phyloP scores from a whole-genome alignment of 257 asterid genomes.

The Salvia miltiorrhiza region DNA sequence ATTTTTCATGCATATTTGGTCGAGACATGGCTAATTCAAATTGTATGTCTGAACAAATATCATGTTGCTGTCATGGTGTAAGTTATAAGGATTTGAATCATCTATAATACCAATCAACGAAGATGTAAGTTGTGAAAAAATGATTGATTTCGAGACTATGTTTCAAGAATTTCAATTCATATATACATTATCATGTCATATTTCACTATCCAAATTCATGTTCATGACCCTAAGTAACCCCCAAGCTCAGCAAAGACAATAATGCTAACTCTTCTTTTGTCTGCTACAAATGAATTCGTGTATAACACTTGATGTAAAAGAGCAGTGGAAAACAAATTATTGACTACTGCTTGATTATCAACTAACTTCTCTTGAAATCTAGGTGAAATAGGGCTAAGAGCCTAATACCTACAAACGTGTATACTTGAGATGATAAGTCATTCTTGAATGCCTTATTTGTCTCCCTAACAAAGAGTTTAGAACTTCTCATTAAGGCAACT shows the following conservation, averaged over 20 bases:
- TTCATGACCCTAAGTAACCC: not conserved
- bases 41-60: constrained; percentile 7
- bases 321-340: not conserved
- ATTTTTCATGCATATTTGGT: constrained; percentile 14
- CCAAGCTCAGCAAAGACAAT: not conserved
- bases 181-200: not conserved
- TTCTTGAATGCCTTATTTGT: constrained; percentile 17
- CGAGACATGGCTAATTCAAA: constrained; percentile 3
- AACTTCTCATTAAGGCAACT: constrained; percentile 14
- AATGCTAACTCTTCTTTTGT: not conserved
- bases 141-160: too few species aligned
- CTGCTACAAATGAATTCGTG: not conserved
- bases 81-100: constrained; percentile 12
- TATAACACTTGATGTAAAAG: not conserved
- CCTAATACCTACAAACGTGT: not conserved
- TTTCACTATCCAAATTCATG: not conserved
- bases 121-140: not conserved
- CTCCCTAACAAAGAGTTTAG: constrained; percentile 21
- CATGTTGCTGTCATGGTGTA: constrained; percentile 4
- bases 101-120: not conserved
- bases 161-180: not conserved
- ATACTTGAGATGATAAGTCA: constrained; percentile 2
- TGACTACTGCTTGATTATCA: not conserved
- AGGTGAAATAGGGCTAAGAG: not conserved
- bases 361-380: not conserved